Conservation (phyloP, 164 flowering plant species). For the Macadamia tetraphylla region DNA sequence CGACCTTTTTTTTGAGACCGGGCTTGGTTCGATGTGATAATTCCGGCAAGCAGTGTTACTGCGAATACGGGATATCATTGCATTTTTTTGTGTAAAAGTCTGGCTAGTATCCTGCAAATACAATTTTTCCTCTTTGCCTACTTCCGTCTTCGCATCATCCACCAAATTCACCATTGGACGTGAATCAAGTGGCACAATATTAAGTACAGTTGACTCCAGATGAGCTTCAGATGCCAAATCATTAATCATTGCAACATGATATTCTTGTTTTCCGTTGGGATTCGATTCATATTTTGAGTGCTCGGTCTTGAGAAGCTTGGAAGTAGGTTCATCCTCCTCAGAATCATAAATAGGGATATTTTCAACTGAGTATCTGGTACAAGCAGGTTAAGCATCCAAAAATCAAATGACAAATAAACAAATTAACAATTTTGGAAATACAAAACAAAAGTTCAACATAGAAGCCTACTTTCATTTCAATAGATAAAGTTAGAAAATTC, state of each 20-base stretch:
- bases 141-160: slow-evolving; percentile 35
- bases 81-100: slow-evolving; percentile 38
- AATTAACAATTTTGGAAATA: not conserved
- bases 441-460: not conserved
- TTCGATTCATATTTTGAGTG: slow-evolving; percentile 18
- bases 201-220: slow-evolving; percentile 25
- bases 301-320: slow-evolving; percentile 24
- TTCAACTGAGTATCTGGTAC: slow-evolving; percentile 75
- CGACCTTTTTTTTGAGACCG: slow-evolving; percentile 40
- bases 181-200: slow-evolving; percentile 29
- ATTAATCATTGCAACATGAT: slow-evolving; percentile 22
- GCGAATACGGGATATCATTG: slow-evolving; percentile 43
- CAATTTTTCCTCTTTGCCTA: slow-evolving; percentile 23
- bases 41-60: slow-evolving; percentile 48
- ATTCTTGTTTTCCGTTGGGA: slow-evolving; percentile 14
- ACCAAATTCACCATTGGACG: slow-evolving; percentile 29
- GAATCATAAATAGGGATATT: slow-evolving; percentile 89
- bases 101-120: slow-evolving; percentile 30
- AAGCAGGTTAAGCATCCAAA: not conserved
- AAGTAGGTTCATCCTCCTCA: slow-evolving; percentile 77
- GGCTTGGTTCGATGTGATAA: slow-evolving; percentile 37
- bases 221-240: slow-evolving; percentile 16
- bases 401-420: not conserved
- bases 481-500: too few relatives aligned
- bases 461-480: too few relatives aligned